Evolutionary conservation across 1,284 basidiomycete genomes (phyloP).

Genomic region (Ceratorhiza oryzae-sativae): DNA sequence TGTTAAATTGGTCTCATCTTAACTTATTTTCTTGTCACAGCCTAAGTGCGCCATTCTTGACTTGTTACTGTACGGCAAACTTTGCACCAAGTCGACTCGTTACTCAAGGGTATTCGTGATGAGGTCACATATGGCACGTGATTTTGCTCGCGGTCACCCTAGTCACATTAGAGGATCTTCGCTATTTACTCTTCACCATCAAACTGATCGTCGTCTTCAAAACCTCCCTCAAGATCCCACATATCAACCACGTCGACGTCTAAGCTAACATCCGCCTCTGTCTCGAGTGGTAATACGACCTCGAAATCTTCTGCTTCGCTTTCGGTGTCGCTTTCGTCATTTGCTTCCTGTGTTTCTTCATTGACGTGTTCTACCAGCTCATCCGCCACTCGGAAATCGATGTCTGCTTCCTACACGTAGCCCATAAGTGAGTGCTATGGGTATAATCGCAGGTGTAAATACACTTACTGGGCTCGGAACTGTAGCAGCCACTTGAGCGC

Average conservation of each 20-base stretch:
- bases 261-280: background rate
- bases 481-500: background rate
- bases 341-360: background rate
- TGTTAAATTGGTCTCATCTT: too few relatives aligned
- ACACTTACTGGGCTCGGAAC: background rate
- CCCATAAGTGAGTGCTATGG: too few relatives aligned
- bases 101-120: too few relatives aligned
- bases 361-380: background rate
- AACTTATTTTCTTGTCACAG: too few relatives aligned
- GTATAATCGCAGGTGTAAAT: too few relatives aligned
- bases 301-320: background rate
- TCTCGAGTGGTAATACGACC: background rate
- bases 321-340: background rate
- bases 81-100: too few relatives aligned
- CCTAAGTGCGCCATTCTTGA: too few relatives aligned
- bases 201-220: background rate
- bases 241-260: background rate
- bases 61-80: too few relatives aligned
- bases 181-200: background rate
- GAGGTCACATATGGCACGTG: too few relatives aligned
- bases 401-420: background rate
- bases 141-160: too few relatives aligned
- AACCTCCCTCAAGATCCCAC: background rate
- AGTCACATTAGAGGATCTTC: too few relatives aligned
- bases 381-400: too few relatives aligned